Evolutionary conservation across 2,329 filamentous ascomycete species (phyloP).

Genomic region (Fusarium clavum): DNA sequence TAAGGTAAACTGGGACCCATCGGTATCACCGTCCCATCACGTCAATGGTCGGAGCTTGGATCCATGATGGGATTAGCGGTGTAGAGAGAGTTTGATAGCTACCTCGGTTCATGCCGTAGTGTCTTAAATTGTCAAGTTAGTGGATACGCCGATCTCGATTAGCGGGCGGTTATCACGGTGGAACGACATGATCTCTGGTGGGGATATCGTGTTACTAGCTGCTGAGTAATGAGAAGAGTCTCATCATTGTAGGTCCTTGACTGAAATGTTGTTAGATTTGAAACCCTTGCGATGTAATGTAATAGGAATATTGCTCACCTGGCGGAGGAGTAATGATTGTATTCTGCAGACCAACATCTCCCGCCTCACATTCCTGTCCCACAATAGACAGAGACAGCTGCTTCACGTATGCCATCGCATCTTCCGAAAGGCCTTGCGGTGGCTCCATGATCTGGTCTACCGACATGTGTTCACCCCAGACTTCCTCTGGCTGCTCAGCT

Average conservation of each 20-base stretch:
- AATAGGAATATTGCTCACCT: not conserved
- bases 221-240: not conserved
- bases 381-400: not conserved
- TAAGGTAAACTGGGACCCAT: not conserved
- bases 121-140: not conserved
- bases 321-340: not conserved
- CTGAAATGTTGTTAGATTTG: not conserved
- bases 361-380: not conserved
- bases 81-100: not conserved
- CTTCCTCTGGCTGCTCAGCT: not conserved
- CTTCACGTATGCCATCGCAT: not conserved
- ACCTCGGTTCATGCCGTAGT: not conserved
- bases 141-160: not conserved
- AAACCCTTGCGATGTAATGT: too few species aligned
- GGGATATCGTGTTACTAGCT: not conserved
- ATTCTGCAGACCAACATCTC: not conserved
- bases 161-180: not conserved
- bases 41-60: constrained; percentile 2
- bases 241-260: not conserved
- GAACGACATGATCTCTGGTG: not conserved
- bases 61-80: constrained; percentile 29
- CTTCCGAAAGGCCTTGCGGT: not conserved
- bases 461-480: not conserved
- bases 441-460: not conserved
- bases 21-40: not conserved